These are phyloP conservation scores for Bipolaris victoriae DNA, from an alignment of 2,329 filamentous ascomycete species.

Conservation along the genomic window DNA sequence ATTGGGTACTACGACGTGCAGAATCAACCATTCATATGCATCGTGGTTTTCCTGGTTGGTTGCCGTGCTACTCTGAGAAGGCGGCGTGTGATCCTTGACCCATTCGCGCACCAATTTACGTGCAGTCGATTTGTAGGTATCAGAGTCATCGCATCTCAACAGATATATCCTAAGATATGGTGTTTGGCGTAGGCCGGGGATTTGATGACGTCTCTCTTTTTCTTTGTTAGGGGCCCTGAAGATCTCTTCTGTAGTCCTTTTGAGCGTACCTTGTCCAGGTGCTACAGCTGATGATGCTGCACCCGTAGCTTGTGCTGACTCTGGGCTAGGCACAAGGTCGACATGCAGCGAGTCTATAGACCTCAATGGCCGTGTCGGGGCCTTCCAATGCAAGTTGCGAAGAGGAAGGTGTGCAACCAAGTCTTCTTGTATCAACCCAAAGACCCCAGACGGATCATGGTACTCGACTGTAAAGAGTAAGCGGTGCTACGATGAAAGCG, in stretches of 20 bases:
- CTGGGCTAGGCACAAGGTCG: conserved; percentile 72
- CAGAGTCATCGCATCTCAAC: conserved; percentile 92
- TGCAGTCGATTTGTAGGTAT: conserved; percentile 83
- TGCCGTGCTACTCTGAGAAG: conserved; percentile 60
- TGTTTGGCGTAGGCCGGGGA: conserved; percentile 88
- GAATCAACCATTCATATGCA: conserved; percentile 91
- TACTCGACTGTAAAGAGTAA: conserved; percentile 76
- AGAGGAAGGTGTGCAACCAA: conserved; percentile 81
- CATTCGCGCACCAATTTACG: conserved; percentile 85
- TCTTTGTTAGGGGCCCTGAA: conserved; percentile 29
- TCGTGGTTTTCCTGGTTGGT: conserved; percentile 90
- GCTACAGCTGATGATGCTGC: conserved; percentile 32
- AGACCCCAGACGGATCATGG: conserved; percentile 89
- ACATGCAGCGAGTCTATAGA: conserved; percentile 94
- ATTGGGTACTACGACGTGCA: conserved; percentile 91
- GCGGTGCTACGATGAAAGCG: conserved; percentile 20
- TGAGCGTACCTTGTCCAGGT: conserved; percentile 27
- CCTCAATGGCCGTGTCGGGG: conserved; percentile 84
- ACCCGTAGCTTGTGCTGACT: conserved; percentile 48
- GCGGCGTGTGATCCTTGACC: conserved; percentile 76
- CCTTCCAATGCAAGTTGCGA: conserved; percentile 96
- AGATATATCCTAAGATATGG: conserved; percentile 92
- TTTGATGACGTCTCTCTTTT: conserved; percentile 81
- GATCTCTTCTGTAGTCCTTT: conserved; percentile 36
- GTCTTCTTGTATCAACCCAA: conserved; percentile 78